phyloP scores from a whole-genome alignment of 2,329 filamentous ascomycete genomes.

The Penicillium crustosum region DNA sequence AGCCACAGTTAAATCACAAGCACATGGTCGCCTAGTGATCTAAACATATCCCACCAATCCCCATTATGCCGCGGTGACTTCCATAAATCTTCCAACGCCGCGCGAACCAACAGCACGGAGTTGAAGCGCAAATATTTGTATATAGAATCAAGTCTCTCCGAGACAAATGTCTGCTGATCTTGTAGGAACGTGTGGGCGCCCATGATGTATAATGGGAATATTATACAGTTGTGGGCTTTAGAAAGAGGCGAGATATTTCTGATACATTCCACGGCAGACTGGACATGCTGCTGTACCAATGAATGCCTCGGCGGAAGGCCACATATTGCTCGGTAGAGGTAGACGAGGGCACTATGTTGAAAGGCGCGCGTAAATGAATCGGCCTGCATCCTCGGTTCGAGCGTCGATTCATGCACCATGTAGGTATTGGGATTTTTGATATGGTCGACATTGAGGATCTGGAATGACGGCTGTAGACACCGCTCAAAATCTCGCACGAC shows the following conservation, averaged over 20 bases:
- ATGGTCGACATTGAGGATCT: too few species aligned
- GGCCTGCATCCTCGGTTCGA: too few species aligned
- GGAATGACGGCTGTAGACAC: too few species aligned
- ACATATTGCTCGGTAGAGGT: background rate
- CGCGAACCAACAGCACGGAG: constrained; percentile 6
- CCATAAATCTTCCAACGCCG: constrained; percentile 12
- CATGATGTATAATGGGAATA: constrained; percentile 14
- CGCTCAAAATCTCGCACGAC: too few species aligned
- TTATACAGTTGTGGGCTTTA: constrained; percentile 15
- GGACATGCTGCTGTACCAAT: constrained; percentile 37
- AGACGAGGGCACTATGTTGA: background rate
- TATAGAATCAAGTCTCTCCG: constrained; percentile 8
- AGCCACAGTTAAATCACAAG: constrained; percentile 4
- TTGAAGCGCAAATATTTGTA: constrained; percentile 11
- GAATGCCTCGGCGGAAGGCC: too few species aligned
- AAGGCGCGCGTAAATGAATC: too few species aligned
- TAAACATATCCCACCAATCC: constrained; percentile 12
- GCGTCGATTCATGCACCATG: too few species aligned
- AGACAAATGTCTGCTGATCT: constrained; percentile 5
- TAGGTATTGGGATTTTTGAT: too few species aligned
- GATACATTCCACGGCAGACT: constrained; percentile 7
- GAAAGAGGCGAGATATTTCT: constrained; percentile 5
- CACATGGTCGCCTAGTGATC: constrained; percentile 9
- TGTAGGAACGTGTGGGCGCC: constrained; percentile 11
- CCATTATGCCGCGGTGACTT: constrained; percentile 7